Conservation (phyloP, 352 stramenopile species). For the Pythium sp. region DNA sequence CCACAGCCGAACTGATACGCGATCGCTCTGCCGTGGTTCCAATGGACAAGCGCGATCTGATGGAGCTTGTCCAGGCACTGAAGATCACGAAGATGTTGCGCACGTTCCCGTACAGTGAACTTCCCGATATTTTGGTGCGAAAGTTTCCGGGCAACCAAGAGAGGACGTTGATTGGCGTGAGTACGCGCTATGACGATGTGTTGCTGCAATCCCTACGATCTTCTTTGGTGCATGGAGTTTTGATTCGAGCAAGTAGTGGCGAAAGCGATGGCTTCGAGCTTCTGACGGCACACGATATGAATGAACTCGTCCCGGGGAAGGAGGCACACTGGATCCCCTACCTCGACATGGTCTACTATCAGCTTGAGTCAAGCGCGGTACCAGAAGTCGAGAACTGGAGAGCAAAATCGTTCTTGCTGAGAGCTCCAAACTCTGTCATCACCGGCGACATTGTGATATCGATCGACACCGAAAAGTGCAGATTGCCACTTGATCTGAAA, state of each 20-base stretch:
- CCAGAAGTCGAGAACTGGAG: constrained; percentile 35
- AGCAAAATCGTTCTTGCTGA: constrained; percentile 53
- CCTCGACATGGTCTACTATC: constrained; percentile 61
- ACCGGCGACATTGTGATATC: constrained; percentile 63
- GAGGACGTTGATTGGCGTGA: constrained; percentile 39
- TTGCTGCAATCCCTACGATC: constrained; percentile 62
- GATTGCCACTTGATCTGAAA: constrained; percentile 55
- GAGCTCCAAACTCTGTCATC: constrained; percentile 21
- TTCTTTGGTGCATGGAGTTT: constrained; percentile 49
- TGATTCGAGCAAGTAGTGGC: constrained; percentile 35
- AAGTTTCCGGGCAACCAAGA: constrained; percentile 39
- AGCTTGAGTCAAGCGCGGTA: constrained; percentile 25
- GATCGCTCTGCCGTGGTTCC: constrained; percentile 36
- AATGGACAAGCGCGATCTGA: constrained; percentile 50
- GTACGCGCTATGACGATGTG: constrained; percentile 59
- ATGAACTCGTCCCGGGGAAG: constrained; percentile 41
- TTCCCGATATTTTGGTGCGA: constrained; percentile 53
- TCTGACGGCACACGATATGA: constrained; percentile 51
- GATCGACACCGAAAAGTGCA: constrained; percentile 45
- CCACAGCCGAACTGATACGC: constrained; percentile 41
- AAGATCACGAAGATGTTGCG: constrained; percentile 47
- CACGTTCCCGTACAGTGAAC: constrained; percentile 64
- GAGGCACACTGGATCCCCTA: constrained; percentile 51
- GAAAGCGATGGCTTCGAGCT: constrained; percentile 28
- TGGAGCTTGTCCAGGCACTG: constrained; percentile 40